Percentiles rank a stretch among this genome's conserved stretches.
Evolutionary conservation across 2,329 filamentous ascomycete species (phyloP).

Genomic region (Aspergillus quadricinctus): DNA sequence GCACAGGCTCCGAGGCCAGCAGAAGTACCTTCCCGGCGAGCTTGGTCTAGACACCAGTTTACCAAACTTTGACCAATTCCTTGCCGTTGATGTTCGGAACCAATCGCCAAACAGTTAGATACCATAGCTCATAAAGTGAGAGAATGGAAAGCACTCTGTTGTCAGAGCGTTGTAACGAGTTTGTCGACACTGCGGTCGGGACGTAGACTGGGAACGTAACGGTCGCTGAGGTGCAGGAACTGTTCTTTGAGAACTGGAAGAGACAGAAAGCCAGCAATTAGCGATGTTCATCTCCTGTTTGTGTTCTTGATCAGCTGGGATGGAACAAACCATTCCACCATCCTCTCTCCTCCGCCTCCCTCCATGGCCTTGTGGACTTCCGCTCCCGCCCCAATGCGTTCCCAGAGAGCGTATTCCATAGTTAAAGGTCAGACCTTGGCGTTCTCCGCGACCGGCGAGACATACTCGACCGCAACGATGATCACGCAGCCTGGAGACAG

Average conservation of each 20-base stretch:
- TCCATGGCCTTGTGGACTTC: background rate
- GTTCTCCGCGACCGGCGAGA: background rate
- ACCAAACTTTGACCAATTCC: constrained; percentile 16
- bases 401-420: constrained; percentile 10
- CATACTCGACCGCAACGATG: constrained; percentile 6
- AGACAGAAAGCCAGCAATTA: background rate
- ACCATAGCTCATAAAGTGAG: constrained; percentile 7
- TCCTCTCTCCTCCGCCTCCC: background rate
- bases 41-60: constrained; percentile 14
- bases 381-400: background rate
- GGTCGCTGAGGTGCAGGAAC: background rate
- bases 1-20: constrained; percentile 8
- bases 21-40: constrained; percentile 11
- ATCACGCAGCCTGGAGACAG: constrained; percentile 6
- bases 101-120: constrained; percentile 12
- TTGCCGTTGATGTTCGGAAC: constrained; percentile 8
- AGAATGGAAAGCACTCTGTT: constrained; percentile 5
- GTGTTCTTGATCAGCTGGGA: background rate
- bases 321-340: constrained; percentile 3
- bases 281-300: background rate
- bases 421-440: background rate
- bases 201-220: background rate
- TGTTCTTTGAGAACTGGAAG: constrained; percentile 3
- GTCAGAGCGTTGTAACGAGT: background rate
- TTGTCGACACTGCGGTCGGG: constrained; percentile 11